A percentile compares a stretch with the other conserved stretches of the same genome.
phyloP scores from a whole-genome alignment of 805 yeast genomes.

The Diddensiella caesifluorescens region DNA sequence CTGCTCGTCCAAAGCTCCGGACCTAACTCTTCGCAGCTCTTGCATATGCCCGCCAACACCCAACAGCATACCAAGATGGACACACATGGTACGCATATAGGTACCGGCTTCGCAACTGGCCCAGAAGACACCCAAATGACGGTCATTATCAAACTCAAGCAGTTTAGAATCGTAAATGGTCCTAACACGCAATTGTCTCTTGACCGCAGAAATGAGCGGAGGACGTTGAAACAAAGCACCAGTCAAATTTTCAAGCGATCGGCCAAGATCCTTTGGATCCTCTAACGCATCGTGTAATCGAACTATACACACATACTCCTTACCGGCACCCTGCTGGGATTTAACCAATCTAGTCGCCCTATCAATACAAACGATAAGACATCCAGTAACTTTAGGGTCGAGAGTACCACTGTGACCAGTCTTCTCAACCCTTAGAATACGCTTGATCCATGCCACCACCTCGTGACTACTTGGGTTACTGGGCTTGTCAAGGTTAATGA shows the following conservation, averaged over 20 bases:
- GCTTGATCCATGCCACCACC: conserved; percentile 98
- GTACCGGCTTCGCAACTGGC: conserved; percentile 99
- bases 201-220: conserved; percentile 97
- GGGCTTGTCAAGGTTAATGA: conserved; percentile 95
- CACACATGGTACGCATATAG: conserved; percentile 98
- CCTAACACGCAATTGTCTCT: conserved; percentile 97
- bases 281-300: conserved; percentile 90
- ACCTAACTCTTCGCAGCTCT: conserved; percentile 97
- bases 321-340: conserved; percentile 99
- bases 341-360: conserved; percentile 97
- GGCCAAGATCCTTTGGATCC: conserved; percentile 83
- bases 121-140: conserved; percentile 98
- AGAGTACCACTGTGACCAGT: conserved; percentile 99
- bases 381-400: conserved; percentile 98
- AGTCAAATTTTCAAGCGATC: conserved; percentile 86
- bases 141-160: conserved; percentile 93
- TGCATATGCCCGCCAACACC: conserved; percentile 99
- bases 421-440: conserved; percentile 91
- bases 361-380: conserved; percentile 96
- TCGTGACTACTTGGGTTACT: conserved; percentile 98
- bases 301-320: conserved; percentile 97
- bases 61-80: conserved; percentile 94
- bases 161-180: conserved; percentile 94
- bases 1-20: conserved; percentile 88
- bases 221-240: conserved; percentile 99